These are phyloP conservation scores for Kazachstania martiniae DNA, from an alignment of 805 yeast genomes.

Conservation along the genomic window DNA sequence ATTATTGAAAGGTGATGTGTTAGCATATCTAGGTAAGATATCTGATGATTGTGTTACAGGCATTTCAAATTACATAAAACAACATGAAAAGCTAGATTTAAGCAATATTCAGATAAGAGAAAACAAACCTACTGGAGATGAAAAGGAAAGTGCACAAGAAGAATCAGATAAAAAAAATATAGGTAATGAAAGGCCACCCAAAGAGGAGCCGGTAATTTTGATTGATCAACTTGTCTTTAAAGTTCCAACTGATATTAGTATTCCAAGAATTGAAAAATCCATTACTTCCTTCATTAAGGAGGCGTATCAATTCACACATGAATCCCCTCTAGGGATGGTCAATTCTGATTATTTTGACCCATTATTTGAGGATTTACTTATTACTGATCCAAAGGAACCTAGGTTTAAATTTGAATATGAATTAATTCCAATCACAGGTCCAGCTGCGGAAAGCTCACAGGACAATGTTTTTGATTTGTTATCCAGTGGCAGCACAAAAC, in stretches of 20 bases:
- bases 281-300: slow-evolving; percentile 35
- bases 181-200: too few relatives aligned
- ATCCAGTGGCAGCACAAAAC: slow-evolving; percentile 7
- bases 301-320: slow-evolving; percentile 31
- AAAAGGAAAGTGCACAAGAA: slow-evolving; percentile 9
- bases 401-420: slow-evolving; percentile 17
- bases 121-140: slow-evolving; percentile 17
- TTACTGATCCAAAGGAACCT: slow-evolving; percentile 28
- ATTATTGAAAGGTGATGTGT: slow-evolving; percentile 80
- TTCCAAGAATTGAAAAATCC: slow-evolving; percentile 33
- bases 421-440: too few relatives aligned
- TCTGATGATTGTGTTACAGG: slow-evolving; percentile 40
- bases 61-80: slow-evolving; percentile 46
- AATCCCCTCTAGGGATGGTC: slow-evolving; percentile 9
- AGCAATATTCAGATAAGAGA: slow-evolving; percentile 43
- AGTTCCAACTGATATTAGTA: slow-evolving; percentile 22
- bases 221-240: slow-evolving; percentile 8
- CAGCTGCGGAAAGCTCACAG: too few relatives aligned
- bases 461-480: slow-evolving; percentile 22
- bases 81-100: slow-evolving; percentile 57
- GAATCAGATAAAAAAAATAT: slow-evolving; percentile 7
- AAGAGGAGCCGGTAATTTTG: slow-evolving; percentile 24
- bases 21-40: slow-evolving; percentile 71
- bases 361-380: slow-evolving; percentile 46
- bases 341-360: slow-evolving; percentile 46